A percentile compares a stretch with the other conserved stretches of the same genome.
These are phyloP conservation scores for Metarhizium humberi DNA, from an alignment of 2,329 filamentous ascomycete species.

Conservation along the genomic window DNA sequence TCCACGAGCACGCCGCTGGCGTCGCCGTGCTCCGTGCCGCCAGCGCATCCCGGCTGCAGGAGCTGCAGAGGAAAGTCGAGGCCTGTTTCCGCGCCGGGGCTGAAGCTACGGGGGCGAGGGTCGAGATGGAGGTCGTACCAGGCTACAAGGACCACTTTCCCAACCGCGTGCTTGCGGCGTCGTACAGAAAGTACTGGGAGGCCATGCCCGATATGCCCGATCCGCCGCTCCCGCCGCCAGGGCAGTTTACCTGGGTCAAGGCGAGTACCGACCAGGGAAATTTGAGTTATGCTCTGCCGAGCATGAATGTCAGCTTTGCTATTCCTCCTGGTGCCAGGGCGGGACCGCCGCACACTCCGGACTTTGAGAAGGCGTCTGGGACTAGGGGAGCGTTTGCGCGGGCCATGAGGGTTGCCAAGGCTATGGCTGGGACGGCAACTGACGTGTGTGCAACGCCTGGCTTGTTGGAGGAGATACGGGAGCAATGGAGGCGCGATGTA, in stretches of 20 bases:
- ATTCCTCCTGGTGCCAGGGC: slow-evolving; percentile 29
- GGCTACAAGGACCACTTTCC: slow-evolving; percentile 47
- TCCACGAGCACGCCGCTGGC: slow-evolving; percentile 38
- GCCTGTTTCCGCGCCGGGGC: slow-evolving; percentile 29
- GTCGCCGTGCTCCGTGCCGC: slow-evolving; percentile 35
- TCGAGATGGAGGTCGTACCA: slow-evolving; percentile 28
- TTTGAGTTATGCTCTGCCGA: slow-evolving; percentile 47
- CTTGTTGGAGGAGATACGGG: slow-evolving; percentile 29
- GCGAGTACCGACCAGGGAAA: slow-evolving; percentile 53
- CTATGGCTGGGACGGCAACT: slow-evolving; percentile 35
- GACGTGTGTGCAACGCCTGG: slow-evolving; percentile 34
- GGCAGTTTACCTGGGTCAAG: slow-evolving; percentile 14
- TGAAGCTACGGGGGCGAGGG: slow-evolving; percentile 32
- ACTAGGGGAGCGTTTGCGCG: slow-evolving; percentile 32
- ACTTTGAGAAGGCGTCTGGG: slow-evolving; percentile 41
- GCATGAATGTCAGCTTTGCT: slow-evolving; percentile 40
- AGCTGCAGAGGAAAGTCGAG: slow-evolving; percentile 30
- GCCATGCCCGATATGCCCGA: slow-evolving; percentile 21
- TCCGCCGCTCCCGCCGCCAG: slow-evolving; percentile 23
- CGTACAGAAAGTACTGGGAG: slow-evolving; percentile 33
- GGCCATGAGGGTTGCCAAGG: slow-evolving; percentile 36
- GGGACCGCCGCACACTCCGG: slow-evolving; percentile 39
- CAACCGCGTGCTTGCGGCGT: slow-evolving; percentile 36
- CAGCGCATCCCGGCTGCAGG: slow-evolving; percentile 28
- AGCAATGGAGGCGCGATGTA: slow-evolving; percentile 7